phyloP scores from a whole-genome alignment of 83 land plant genomes.

The Thuja plicata region DNA sequence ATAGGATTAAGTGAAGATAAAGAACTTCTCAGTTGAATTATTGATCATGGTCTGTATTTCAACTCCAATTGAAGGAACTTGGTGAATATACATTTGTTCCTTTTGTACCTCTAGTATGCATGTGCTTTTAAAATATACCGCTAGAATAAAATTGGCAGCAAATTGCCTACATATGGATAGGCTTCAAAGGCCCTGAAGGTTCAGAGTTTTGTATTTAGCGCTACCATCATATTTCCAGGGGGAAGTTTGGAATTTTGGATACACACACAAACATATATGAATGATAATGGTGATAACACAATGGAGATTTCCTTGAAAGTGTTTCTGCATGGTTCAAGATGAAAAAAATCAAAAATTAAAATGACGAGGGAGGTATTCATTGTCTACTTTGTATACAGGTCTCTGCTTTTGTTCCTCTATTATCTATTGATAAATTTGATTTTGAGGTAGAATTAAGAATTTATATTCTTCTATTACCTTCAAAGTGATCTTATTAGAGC shows the following conservation, averaged over 20 bases:
- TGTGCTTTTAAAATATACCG: not conserved
- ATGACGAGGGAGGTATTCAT: not conserved
- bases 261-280: not conserved
- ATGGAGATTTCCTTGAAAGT: not conserved
- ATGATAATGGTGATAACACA: not conserved
- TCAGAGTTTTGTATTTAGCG: not conserved
- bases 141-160: not conserved
- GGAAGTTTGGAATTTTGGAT: not conserved
- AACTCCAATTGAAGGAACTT: not conserved
- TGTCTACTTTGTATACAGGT: not conserved
- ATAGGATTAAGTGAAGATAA: not conserved
- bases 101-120: conserved; percentile 3
- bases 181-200: not conserved
- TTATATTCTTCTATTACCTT: conserved; percentile 5
- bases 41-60: not conserved
- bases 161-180: not conserved
- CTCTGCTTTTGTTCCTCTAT: not conserved
- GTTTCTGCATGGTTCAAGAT: not conserved
- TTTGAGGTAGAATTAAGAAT: not conserved
- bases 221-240: not conserved
- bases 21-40: not conserved
- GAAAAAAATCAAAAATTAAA: not conserved
- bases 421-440: conserved; percentile 1
- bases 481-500: conserved; percentile 3
- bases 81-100: not conserved